phyloP scores from a whole-genome alignment of 305 asterid species.

The Solanum aculeatissimum region DNA sequence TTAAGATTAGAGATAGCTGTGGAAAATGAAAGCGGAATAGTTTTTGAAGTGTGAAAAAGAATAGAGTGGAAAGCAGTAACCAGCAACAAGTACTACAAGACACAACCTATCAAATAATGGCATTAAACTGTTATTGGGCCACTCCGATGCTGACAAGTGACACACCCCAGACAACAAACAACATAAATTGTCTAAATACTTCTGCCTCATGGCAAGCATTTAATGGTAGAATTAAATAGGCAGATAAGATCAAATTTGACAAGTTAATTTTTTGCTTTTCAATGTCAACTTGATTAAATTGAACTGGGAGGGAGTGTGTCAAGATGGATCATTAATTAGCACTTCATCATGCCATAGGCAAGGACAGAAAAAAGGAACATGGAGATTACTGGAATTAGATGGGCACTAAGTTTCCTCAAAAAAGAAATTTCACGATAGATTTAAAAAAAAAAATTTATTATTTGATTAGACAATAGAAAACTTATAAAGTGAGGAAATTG shows the following conservation, averaged over 20 bases:
- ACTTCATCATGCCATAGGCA: not conserved
- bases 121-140: not conserved
- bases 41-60: not conserved
- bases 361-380: not conserved
- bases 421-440: not conserved
- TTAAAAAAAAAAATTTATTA: not conserved
- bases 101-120: not conserved
- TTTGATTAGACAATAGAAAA: not conserved
- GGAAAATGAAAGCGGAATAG: too few relatives aligned
- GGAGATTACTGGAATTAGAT: not conserved
- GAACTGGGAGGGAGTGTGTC: too few relatives aligned
- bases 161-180: not conserved
- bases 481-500: not conserved
- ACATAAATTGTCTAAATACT: not conserved
- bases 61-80: not conserved
- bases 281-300: too few relatives aligned
- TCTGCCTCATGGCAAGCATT: not conserved
- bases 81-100: not conserved
- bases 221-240: not conserved
- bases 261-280: too few relatives aligned
- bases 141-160: not conserved
- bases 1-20: too few relatives aligned
- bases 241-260: not conserved
- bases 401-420: not conserved
- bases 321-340: not conserved